These are phyloP conservation scores for Rosa hybrid DNA, from an alignment of 331 rosid species.

Conservation along the genomic window DNA sequence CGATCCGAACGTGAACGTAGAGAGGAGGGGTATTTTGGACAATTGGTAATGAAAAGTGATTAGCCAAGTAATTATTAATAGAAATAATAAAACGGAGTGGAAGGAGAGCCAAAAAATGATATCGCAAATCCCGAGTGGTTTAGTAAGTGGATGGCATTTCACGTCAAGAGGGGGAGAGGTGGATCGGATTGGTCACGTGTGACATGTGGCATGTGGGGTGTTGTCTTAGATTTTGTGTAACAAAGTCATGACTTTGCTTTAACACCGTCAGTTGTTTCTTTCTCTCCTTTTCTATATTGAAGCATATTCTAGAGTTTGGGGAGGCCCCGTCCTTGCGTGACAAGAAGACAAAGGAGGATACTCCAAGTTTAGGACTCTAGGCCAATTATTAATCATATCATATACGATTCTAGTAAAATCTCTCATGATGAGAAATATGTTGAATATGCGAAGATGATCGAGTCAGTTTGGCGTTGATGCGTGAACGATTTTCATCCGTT, in stretches of 20 bases:
- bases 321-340: neutral
- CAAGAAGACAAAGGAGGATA: neutral
- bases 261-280: neutral
- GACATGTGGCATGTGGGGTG: slow-evolving; percentile 8
- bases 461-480: neutral
- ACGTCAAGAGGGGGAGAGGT: neutral
- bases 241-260: neutral
- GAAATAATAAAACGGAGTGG: neutral
- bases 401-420: neutral
- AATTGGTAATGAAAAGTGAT: neutral
- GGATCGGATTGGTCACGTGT: neutral
- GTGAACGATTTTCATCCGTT: neutral
- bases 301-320: neutral
- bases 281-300: neutral
- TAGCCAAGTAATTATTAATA: slow-evolving; percentile 1
- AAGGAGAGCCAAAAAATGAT: slow-evolving; percentile 3
- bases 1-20: neutral
- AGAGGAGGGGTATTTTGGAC: slow-evolving; percentile 4
- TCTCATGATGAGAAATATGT: neutral
- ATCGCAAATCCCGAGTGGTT: neutral
- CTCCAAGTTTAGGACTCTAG: neutral
- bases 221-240: slow-evolving; percentile 12
- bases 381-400: neutral
- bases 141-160: neutral
- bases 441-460: neutral